Base-by-base conservation (phyloP, 768 basidiomycete genomes). In the Saitozyma sp. region DNA sequence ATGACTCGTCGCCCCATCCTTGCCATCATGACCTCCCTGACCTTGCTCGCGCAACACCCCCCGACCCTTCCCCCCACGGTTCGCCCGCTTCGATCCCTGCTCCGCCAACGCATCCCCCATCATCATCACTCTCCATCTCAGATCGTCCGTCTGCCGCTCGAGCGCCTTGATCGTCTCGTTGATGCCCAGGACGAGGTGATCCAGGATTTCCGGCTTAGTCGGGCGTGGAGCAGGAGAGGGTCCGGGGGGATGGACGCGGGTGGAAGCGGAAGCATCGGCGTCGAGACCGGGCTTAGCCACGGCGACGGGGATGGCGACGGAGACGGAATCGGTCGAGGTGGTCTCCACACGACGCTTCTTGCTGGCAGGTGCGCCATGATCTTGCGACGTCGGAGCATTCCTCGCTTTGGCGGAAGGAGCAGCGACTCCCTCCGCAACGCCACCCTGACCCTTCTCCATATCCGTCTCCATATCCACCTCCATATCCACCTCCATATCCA, bases 151-250 rank as follows among this genome's bases (percentile, higher is more conserved):
- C 20, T 70, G 65, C 29, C 57, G 39, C 63, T 79, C 78, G 41
- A 79, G 59, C 1, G 62, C 48, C 56, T 77, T 79, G 69, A 75
- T 70, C 41, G 63, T 65, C 56, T 79, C 78, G 63, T 77, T 79
- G 66, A 76, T 76, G 8, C 78, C 78, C 42, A 77, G 50, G 0
- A 75, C 67, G n/a, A 77, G 53, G 50, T 73, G 65, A 8, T 66
- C 37, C 2, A 79, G 67, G 11, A 75, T 62, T 20, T 58, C 63
- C 0, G 77, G 75, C n/a, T 49, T 53, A 1, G 38, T 39, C 8
- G 68, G 66, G 61, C 61, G 43, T 37, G 5, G 20, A 11, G 43
- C 42, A 16, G n/a, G 20, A 9, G 38, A 13, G 11, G 13, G 19
- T 58, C 45, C n/a, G 19, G 17, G 16, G 40, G 50, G 11, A 54